These are phyloP conservation scores for Penicillium verrucosum DNA, from an alignment of 2,329 filamentous ascomycete species.

Conservation along the genomic window DNA sequence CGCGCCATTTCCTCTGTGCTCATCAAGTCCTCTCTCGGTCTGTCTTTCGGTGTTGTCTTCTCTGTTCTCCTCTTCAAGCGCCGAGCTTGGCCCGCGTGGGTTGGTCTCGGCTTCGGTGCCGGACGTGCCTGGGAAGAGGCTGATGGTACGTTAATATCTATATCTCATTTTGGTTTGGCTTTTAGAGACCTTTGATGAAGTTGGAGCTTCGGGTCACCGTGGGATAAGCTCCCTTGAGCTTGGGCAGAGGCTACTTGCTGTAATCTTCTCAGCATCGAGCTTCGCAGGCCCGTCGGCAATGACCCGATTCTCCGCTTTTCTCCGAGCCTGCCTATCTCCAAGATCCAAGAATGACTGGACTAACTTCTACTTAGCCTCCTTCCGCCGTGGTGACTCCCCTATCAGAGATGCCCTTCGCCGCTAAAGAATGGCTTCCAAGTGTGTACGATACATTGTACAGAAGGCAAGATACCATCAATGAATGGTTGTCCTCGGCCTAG, in stretches of 20 bases:
- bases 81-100: conserved; percentile 94
- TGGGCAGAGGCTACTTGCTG: neutral
- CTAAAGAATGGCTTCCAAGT: conserved; percentile 25
- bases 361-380: conserved; percentile 36
- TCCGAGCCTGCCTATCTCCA: neutral
- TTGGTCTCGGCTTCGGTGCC: conserved; percentile 91
- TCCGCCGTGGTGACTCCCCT: conserved; percentile 44
- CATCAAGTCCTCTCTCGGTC: conserved; percentile 92
- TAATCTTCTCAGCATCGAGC: neutral
- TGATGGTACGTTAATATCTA: conserved; percentile 62
- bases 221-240: neutral
- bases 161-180: neutral
- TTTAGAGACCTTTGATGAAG: neutral
- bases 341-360: conserved; percentile 1
- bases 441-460: conserved; percentile 42
- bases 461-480: conserved; percentile 18
- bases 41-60: conserved; percentile 97
- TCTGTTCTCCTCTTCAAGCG: conserved; percentile 98
- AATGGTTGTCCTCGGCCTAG: conserved; percentile 8
- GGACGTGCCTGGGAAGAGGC: conserved; percentile 98
- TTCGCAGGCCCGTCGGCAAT: neutral
- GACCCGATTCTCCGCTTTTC: conserved; percentile 4
- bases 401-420: conserved; percentile 39
- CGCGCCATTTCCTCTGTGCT: conserved; percentile 96
- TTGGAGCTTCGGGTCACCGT: neutral